These are phyloP conservation scores for Triticum turgidum DNA, from an alignment of 176 grass and related monocot species.

Conservation along the genomic window DNA sequence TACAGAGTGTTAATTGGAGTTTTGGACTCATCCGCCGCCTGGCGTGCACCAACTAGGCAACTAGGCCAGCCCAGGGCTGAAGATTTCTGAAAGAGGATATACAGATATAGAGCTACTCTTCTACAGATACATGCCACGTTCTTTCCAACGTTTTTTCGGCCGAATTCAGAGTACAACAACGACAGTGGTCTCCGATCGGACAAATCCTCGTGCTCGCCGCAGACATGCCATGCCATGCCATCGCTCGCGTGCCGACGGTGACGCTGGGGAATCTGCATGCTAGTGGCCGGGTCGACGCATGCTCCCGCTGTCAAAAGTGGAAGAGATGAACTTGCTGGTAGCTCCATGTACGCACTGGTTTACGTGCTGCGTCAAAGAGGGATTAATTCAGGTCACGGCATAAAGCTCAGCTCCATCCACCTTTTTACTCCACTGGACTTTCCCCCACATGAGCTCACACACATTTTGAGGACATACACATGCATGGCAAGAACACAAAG, in stretches of 20 bases:
- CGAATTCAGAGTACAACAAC: neutral
- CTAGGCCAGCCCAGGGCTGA: neutral
- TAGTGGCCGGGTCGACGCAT: neutral
- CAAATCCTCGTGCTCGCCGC: neutral
- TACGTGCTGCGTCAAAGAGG: neutral
- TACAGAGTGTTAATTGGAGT: neutral
- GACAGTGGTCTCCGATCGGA: neutral
- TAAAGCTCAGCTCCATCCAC: neutral
- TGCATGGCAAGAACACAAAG: neutral
- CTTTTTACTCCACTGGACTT: slow-evolving; percentile 27
- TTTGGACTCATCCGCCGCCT: neutral
- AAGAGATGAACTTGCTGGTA: neutral
- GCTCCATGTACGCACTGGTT: neutral
- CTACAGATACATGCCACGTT: neutral
- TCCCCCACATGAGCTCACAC: slow-evolving; percentile 6
- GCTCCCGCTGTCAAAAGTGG: neutral
- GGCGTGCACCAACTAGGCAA: neutral
- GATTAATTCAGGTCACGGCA: slow-evolving; percentile 12
- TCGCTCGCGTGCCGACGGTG: neutral
- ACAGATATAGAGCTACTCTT: no score
- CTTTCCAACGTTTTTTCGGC: neutral
- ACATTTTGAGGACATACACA: slow-evolving; percentile 32
- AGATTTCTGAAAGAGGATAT: neutral
- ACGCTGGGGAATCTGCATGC: neutral
- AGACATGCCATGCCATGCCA: slow-evolving; percentile 10